Evolutionary conservation across 352 stramenopile genomes (phyloP).

Genomic region (Phytophthora melonis): DNA sequence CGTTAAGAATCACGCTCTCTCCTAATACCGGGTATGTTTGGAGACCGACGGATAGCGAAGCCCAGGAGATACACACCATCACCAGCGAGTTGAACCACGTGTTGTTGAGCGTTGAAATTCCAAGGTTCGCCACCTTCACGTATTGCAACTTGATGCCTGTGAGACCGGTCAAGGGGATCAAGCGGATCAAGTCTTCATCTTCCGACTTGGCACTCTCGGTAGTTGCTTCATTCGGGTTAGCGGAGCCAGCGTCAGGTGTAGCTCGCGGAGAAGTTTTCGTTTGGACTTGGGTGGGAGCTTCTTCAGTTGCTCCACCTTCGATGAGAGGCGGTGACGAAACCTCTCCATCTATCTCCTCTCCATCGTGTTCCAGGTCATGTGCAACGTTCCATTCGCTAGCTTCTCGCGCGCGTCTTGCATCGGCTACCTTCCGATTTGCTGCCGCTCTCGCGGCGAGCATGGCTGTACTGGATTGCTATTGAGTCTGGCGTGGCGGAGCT

Average conservation of each 20-base stretch:
- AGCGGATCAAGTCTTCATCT: conserved; percentile 37
- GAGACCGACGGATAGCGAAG: conserved; percentile 80
- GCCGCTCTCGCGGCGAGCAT: conserved; percentile 42
- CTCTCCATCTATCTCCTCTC: not conserved
- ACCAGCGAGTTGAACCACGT: conserved; percentile 74
- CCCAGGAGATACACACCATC: conserved; percentile 84
- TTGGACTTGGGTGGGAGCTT: conserved; percentile 6
- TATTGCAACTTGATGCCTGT: conserved; percentile 42
- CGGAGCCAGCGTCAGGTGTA: not conserved
- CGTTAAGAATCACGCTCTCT: conserved; percentile 54
- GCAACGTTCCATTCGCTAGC: conserved; percentile 33
- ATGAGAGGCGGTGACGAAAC: not conserved
- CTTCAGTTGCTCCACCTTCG: not conserved
- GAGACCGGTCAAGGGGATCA: conserved; percentile 50
- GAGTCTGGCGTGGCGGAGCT: conserved; percentile 1
- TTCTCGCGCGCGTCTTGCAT: conserved; percentile 31
- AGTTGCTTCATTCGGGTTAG: conserved; percentile 2
- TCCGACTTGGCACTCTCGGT: conserved; percentile 18
- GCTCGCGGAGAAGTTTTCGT: conserved; percentile 1
- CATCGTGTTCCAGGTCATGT: conserved; percentile 22
- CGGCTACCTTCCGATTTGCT: conserved; percentile 35
- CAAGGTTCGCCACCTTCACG: conserved; percentile 49
- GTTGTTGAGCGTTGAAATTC: conserved; percentile 55
- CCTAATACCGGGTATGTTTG: conserved; percentile 76
- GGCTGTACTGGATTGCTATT: conserved; percentile 9